A percentile compares a stretch with the other conserved stretches of the same genome.
Evolutionary conservation across 2,329 filamentous ascomycete genomes (phyloP).

Genomic region (Graphium sp.): DNA sequence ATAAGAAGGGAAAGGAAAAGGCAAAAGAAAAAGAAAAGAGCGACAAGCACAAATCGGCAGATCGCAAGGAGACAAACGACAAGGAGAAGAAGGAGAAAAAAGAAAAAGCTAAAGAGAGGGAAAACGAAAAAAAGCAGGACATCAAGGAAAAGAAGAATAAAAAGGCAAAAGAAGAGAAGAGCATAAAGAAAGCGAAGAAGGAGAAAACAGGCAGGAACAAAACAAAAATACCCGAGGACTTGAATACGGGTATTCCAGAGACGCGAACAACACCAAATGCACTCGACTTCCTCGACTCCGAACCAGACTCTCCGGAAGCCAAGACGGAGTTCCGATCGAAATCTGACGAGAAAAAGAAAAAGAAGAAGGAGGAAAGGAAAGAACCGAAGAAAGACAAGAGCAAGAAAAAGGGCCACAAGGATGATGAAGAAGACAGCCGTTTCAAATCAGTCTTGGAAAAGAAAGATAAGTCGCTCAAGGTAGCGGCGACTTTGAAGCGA

Average conservation of each 20-base stretch:
- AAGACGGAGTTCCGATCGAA: background rate
- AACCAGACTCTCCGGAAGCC: background rate
- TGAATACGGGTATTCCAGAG: background rate
- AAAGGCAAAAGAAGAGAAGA: conserved; percentile 6
- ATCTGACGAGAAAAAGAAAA: conserved; percentile 2
- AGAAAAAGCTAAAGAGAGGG: conserved; percentile 7
- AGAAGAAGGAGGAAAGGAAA: conserved; percentile 6
- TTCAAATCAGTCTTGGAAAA: conserved; percentile 33
- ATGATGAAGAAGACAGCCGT: conserved; percentile 12
- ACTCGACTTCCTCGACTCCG: background rate
- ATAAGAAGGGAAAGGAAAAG: conserved; percentile 15
- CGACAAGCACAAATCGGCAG: conserved; percentile 8
- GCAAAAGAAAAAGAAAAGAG: conserved; percentile 8
- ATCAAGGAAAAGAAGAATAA: conserved; percentile 7
- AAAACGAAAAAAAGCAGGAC: conserved; percentile 7
- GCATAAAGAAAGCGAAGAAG: conserved; percentile 5
- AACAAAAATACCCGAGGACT: background rate
- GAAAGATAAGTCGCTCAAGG: conserved; percentile 35
- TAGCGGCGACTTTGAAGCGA: conserved; percentile 17
- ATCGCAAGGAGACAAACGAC: conserved; percentile 8
- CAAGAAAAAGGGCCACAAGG: conserved; percentile 11
- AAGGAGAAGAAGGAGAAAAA: conserved; percentile 8
- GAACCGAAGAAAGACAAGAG: conserved; percentile 14
- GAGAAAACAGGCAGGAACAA: conserved; percentile 3
- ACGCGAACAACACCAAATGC: background rate